Evolutionary conservation across 345 rosid genomes (phyloP).

Genomic region (Corymbia maculata): DNA sequence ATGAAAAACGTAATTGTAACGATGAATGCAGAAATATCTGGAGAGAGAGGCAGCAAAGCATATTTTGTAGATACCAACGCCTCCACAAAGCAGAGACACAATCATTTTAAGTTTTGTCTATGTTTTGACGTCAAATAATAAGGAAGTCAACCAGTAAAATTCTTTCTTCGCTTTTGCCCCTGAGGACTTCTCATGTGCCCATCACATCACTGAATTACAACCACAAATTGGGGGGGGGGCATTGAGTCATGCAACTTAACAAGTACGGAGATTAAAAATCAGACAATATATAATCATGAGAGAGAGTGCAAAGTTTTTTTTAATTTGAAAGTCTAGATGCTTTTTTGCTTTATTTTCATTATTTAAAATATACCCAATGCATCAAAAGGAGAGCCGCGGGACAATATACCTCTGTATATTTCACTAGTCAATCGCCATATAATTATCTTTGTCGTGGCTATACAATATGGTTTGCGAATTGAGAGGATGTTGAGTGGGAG

Average conservation of each 20-base stretch:
- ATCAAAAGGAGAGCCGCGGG: neutral
- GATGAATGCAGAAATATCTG: neutral
- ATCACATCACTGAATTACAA: neutral
- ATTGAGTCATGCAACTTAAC: neutral
- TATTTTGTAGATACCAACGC: neutral
- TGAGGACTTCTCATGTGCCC: neutral
- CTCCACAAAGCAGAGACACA: neutral
- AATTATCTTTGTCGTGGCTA: neutral
- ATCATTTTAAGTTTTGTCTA: neutral
- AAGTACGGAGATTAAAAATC: neutral
- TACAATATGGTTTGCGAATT: neutral
- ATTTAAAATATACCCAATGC: neutral
- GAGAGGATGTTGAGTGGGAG: neutral
- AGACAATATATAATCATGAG: neutral
- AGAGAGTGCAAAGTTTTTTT: neutral
- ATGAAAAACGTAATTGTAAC: neutral
- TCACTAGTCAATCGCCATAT: neutral
- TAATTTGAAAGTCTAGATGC: neutral
- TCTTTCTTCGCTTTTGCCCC: neutral
- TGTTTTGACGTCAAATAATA: neutral
- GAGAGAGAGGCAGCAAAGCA: neutral
- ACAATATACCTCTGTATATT: neutral
- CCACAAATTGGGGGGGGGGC: neutral
- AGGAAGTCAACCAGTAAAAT: neutral
- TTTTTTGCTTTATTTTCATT: neutral